A percentile compares a stretch with the other conserved stretches of the same genome.
Evolutionary conservation across 2,329 filamentous ascomycete species (phyloP).

Genomic region (Colletotrichum sp.): DNA sequence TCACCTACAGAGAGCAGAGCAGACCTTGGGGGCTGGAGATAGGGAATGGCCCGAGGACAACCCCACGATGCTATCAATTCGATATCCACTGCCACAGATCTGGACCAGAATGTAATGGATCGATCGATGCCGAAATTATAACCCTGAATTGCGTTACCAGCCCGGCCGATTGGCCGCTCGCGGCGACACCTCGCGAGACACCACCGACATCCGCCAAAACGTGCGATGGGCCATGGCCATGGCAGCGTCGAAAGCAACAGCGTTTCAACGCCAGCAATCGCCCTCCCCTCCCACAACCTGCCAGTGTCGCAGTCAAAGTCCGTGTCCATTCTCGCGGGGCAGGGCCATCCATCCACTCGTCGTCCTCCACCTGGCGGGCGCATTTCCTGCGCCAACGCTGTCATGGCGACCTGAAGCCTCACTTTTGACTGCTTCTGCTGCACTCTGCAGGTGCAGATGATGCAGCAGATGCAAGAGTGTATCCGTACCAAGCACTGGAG

Average conservation of each 20-base stretch:
- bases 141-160: neutral
- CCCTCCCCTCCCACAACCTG: neutral
- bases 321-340: neutral
- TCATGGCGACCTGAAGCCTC: neutral
- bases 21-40: neutral
- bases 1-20: neutral
- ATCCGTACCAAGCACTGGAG: neutral
- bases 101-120: neutral
- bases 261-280: neutral
- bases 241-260: neutral
- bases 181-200: neutral
- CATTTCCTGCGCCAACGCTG: neutral
- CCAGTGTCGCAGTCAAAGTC: neutral
- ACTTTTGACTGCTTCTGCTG: neutral
- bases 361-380: neutral
- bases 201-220: neutral
- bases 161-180: neutral
- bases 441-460: neutral
- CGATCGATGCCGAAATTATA: neutral
- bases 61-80: neutral
- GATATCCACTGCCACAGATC: neutral
- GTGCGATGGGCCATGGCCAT: neutral
- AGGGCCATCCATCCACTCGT: neutral
- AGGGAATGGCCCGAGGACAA: neutral
- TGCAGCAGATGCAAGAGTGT: neutral